phyloP scores from a whole-genome alignment of 108 stramenopile species.

The Stephanodiscus triporus region DNA sequence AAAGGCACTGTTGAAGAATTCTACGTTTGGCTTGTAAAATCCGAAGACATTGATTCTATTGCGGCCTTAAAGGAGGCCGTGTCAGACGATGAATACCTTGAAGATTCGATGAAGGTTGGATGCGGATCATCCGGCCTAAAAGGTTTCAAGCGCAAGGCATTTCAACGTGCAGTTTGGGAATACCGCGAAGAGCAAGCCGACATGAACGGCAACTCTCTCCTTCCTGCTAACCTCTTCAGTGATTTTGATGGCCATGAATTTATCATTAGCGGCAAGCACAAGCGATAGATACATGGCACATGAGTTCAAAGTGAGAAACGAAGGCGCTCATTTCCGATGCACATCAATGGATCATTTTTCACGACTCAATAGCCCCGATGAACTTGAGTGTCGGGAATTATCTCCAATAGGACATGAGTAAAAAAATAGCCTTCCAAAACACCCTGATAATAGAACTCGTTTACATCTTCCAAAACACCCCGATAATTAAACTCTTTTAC shows the following conservation, averaged over 20 bases:
- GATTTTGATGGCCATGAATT: slow-evolving; percentile 9
- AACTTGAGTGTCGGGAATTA: no score
- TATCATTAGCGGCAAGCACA: slow-evolving; percentile 33
- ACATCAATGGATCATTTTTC: no score
- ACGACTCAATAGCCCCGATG: no score
- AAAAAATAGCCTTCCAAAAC: no score
- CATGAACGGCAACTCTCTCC: slow-evolving; percentile 18
- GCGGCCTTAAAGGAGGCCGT: slow-evolving; percentile 49
- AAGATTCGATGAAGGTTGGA: slow-evolving; percentile 40
- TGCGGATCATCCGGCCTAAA: slow-evolving; percentile 46
- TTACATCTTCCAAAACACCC: background rate
- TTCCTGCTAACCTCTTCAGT: slow-evolving; percentile 36
- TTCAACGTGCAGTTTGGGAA: slow-evolving; percentile 45
- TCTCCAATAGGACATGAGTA: no score
- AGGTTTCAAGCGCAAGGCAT: slow-evolving; percentile 52
- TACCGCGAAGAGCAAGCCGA: slow-evolving; percentile 22
- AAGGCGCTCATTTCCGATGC: no score
- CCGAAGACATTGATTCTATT: slow-evolving; percentile 49
- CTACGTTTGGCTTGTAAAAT: slow-evolving; percentile 47
- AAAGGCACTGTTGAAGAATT: slow-evolving; percentile 46
- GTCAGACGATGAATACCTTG: slow-evolving; percentile 52
- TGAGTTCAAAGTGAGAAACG: slow-evolving; percentile 6
- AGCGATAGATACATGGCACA: slow-evolving; percentile 38
- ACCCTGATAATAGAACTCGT: no score
- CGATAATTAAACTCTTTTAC: background rate